Percentiles rank a stretch among this genome's conserved stretches.
phyloP scores from a whole-genome alignment of 208 protist species.

The Herpetomonas muscarum region DNA sequence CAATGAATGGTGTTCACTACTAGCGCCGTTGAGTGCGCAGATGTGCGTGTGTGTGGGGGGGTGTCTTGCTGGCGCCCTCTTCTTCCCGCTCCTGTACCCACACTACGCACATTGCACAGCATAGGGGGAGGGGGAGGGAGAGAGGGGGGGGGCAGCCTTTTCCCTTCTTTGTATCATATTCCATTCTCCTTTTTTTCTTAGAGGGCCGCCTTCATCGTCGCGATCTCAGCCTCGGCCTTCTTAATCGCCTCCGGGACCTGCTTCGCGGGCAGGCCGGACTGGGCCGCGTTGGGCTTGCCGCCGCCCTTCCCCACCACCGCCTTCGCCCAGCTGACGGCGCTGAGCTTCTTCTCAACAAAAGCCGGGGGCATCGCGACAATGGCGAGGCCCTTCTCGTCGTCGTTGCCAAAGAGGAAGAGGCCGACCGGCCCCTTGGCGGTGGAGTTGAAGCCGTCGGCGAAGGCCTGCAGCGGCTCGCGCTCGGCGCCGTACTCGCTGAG shows the following conservation, averaged over 20 bases:
- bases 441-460: slow-evolving; percentile 64
- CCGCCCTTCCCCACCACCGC: slow-evolving; percentile 84
- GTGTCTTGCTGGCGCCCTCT: background rate
- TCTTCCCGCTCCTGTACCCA: background rate
- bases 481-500: slow-evolving; percentile 71
- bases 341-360: slow-evolving; percentile 76
- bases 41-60: no score
- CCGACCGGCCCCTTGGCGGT: slow-evolving; percentile 56
- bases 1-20: no score
- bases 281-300: slow-evolving; percentile 85
- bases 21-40: no score
- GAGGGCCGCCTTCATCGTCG: slow-evolving; percentile 55
- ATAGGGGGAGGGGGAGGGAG: background rate
- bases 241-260: slow-evolving; percentile 32
- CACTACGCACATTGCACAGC: background rate
- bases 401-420: slow-evolving; percentile 70
- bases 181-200: slow-evolving; percentile 8
- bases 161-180: background rate
- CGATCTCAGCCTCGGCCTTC: slow-evolving; percentile 60
- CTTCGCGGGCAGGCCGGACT: slow-evolving; percentile 69
- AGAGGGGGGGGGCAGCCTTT: background rate
- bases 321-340: slow-evolving; percentile 83
- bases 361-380: slow-evolving; percentile 60
- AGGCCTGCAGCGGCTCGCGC: slow-evolving; percentile 80
- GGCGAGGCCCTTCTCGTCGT: slow-evolving; percentile 68